Base-by-base conservation (phyloP, 139 green algal genomes). In the Tetratostichococcus sp. region DNA sequence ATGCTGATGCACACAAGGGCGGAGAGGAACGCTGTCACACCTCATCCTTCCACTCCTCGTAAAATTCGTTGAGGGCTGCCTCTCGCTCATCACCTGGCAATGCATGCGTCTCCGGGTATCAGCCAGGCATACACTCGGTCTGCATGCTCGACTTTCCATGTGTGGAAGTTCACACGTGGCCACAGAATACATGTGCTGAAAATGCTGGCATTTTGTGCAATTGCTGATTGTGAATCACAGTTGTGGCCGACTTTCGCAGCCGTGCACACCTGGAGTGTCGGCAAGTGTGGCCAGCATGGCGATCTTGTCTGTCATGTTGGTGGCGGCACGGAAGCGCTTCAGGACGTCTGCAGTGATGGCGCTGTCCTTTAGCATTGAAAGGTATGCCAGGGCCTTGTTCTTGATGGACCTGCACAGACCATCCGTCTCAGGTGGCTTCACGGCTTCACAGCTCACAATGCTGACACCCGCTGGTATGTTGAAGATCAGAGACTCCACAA, bases 301-400 rank as follows among this genome's bases (percentile, higher is more conserved):
- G 28, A 97, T 91, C 80, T 91, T 81, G 77, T 99, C 96, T 4
- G 95, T 99, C 96, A 99, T 99, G 91, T 99, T 99, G 43, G 85
- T 93, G 14, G 95, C 94, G 14, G 74, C 75, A 33, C 83, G 75
- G 78, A 86, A 84, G 62, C 90, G 82, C n/a, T 67, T 30, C 70
- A 93, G 77, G 67, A 92, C 67, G 43, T 88, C 80, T 57, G 73
- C 78, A 3, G 80, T 89, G 65, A 94, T 86, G 0, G 76, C 76
- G 1, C 85, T 70, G 30, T 94, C 91, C 31, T 89, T 83, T 79
- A 97, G 80, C 6, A 74, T 75, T 21, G 86, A 77, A 78, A 98
- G 79, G 43, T 83, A 96, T 82, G 4, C 70, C 70, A 98, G 84
- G 17, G 84, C 85, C 74, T 88, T 89, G 86, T 96, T 97, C 83